Evolutionary conservation across 306 rosid species (phyloP).

Genomic region (Castanopsis chinensis): DNA sequence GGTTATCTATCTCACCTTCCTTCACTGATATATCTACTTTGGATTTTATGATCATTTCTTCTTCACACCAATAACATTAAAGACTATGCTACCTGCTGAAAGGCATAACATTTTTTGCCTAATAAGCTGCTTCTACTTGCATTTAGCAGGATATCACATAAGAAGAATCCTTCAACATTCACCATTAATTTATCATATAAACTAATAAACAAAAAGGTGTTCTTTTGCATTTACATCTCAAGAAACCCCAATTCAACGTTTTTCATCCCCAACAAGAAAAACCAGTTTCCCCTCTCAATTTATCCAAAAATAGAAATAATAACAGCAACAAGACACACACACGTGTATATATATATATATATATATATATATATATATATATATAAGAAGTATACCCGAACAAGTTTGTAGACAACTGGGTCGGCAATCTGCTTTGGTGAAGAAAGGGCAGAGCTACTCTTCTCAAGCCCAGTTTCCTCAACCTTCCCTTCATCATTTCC

Average conservation of each 20-base stretch:
- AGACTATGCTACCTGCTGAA: not conserved
- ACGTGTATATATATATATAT: not conserved
- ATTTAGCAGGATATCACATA: not conserved
- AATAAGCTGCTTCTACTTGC: not conserved
- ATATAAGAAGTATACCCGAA: conserved; percentile 58
- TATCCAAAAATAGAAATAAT: not conserved
- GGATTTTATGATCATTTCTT: not conserved
- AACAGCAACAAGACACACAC: not conserved
- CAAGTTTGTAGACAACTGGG: conserved; percentile 97
- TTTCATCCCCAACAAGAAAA: not conserved
- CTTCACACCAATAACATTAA: not conserved
- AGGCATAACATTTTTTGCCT: not conserved
- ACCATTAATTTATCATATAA: not conserved
- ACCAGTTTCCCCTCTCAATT: not conserved
- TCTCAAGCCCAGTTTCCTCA: conserved; percentile 57
- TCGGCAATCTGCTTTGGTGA: conserved; percentile 67
- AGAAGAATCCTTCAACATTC: not conserved
- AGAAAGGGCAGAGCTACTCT: conserved; percentile 56
- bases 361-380: not conserved
- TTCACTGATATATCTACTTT: not conserved
- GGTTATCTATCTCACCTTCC: not conserved
- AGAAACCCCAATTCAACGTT: conserved; percentile 1
- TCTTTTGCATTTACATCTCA: not conserved
- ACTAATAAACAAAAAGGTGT: not conserved
- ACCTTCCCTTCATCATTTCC: conserved; percentile 66